phyloP scores from a whole-genome alignment of 352 stramenopile genomes.

The Globisporangium parvum region DNA sequence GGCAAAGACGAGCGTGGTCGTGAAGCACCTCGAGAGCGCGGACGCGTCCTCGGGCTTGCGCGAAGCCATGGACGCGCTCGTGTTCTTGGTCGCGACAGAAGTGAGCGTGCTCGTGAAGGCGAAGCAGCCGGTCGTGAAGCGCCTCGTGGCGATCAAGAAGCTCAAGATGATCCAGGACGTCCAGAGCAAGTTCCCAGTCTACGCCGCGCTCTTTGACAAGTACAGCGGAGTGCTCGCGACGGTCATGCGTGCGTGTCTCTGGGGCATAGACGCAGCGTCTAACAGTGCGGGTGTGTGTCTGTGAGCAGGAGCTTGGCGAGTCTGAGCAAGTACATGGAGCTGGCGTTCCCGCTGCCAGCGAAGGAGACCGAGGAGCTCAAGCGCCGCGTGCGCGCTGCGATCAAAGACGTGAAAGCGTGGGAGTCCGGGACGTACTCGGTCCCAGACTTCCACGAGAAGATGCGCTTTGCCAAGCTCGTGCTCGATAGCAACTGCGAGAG shows the following conservation, averaged over 20 bases:
- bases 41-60: background rate
- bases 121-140: conserved; percentile 9
- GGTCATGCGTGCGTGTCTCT: too few relatives aligned
- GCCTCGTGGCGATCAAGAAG: conserved; percentile 4
- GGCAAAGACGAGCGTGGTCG: conserved; percentile 4
- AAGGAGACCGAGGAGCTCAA: conserved; percentile 15
- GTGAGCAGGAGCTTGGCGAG: conserved; percentile 10
- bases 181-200: conserved; percentile 11
- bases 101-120: conserved; percentile 13
- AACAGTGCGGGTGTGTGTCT: too few relatives aligned
- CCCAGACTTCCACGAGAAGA: conserved; percentile 15
- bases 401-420: conserved; percentile 14
- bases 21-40: conserved; percentile 8
- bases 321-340: conserved; percentile 15
- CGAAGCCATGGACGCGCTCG: conserved; percentile 11
- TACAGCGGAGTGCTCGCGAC: background rate
- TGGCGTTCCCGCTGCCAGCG: conserved; percentile 9
- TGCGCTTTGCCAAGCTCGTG: conserved; percentile 7
- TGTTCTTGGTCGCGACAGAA: background rate
- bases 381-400: conserved; percentile 5
- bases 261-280: too few relatives aligned
- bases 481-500: conserved; percentile 13
- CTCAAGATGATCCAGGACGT: conserved; percentile 13
- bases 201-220: conserved; percentile 13
- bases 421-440: conserved; percentile 7